Evolutionary conservation across 257 asterid species (phyloP).

Genomic region (Ophiorrhiza pumila): DNA sequence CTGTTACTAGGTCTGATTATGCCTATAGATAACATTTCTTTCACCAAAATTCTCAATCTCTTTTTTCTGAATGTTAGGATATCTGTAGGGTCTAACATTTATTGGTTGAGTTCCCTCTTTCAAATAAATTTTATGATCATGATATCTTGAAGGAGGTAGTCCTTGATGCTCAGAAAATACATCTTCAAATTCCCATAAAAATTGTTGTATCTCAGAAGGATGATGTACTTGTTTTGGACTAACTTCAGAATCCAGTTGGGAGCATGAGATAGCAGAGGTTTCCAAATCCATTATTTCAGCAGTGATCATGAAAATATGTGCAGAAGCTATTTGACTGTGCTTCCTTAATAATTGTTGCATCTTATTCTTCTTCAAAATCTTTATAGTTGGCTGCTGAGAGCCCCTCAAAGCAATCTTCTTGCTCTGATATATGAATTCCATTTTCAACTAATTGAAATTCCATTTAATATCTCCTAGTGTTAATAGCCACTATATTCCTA

Average conservation of each 20-base stretch:
- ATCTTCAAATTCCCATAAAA: neutral
- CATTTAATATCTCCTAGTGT: neutral
- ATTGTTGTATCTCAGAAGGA: no score
- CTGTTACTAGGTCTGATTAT: no score
- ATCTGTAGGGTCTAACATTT: neutral
- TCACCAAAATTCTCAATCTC: slow-evolving; percentile 1
- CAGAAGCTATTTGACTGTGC: no score
- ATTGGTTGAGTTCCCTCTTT: neutral
- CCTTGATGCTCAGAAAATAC: neutral
- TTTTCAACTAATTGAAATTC: neutral
- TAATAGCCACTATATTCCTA: neutral
- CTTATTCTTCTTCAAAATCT: neutral
- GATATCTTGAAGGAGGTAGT: neutral
- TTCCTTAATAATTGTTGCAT: neutral
- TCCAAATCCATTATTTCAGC: no score
- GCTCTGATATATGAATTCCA: rapidly evolving
- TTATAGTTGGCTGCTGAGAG: neutral
- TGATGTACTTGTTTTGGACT: no score
- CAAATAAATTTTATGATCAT: neutral
- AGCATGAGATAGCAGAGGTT: no score
- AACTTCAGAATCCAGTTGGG: no score
- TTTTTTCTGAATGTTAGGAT: neutral
- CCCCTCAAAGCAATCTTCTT: neutral
- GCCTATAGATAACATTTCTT: no score
- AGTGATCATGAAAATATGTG: no score